phyloP scores from a whole-genome alignment of 352 stramenopile species.

The Phytophthora chlamydospora region DNA sequence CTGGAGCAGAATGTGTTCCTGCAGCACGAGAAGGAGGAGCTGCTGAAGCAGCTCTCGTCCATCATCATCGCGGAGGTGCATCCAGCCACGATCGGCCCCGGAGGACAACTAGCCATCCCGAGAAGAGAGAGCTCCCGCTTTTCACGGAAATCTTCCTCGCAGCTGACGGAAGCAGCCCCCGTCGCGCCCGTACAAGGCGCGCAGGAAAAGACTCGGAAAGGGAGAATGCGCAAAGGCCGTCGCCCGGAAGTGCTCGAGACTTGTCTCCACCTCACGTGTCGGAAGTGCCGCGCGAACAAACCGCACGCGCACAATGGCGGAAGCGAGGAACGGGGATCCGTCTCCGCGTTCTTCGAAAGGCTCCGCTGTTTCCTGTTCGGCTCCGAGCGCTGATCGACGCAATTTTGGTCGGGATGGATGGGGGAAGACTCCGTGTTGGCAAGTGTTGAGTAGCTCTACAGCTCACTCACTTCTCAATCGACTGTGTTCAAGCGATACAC shows the following conservation, averaged over 20 bases:
- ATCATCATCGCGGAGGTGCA: conserved; percentile 46
- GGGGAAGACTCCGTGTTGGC: conserved; percentile 16
- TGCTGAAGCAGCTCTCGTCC: conserved; percentile 34
- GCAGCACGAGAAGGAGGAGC: conserved; percentile 68
- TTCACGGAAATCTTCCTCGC: conserved; percentile 39
- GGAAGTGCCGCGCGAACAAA: conserved; percentile 40
- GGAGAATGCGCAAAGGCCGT: conserved; percentile 31
- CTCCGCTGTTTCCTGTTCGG: conserved; percentile 47
- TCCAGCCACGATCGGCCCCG: conserved; percentile 11
- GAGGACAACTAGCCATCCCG: conserved; percentile 4
- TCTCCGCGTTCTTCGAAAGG: conserved; percentile 49
- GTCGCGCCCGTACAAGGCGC: conserved; percentile 5
- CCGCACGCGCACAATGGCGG: conserved; percentile 28
- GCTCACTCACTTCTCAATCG: conserved; percentile 30
- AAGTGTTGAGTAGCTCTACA: not conserved
- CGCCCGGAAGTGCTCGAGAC: conserved; percentile 71
- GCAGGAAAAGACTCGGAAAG: conserved; percentile 25
- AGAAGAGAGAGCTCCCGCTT: conserved; percentile 27
- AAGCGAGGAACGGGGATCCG: conserved; percentile 27
- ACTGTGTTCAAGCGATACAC: conserved; percentile 22
- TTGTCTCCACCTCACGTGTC: conserved; percentile 75
- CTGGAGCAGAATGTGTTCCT: conserved; percentile 78
- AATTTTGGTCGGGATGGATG: conserved; percentile 16
- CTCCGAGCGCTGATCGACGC: conserved; percentile 15
- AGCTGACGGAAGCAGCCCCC: conserved; percentile 22